These are phyloP conservation scores for Aspergillus versicolor DNA, from an alignment of 2,329 filamentous ascomycete genomes.

Conservation along the genomic window DNA sequence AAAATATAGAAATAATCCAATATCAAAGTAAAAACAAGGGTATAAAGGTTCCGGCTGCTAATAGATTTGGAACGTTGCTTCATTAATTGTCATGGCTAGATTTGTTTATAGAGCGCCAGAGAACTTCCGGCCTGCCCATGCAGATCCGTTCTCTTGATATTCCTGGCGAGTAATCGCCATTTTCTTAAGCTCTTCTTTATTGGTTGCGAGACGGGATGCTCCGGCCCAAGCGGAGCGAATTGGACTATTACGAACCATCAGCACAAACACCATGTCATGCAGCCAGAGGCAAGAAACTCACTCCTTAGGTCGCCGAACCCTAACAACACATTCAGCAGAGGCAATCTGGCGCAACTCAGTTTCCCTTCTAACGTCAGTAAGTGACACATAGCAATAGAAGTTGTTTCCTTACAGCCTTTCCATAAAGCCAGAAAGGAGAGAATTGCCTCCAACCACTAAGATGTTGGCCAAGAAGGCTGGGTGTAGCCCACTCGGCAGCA, in stretches of 20 bases:
- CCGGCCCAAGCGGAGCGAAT: constrained; percentile 82
- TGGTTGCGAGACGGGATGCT: constrained; percentile 72
- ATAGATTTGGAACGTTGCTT: not conserved
- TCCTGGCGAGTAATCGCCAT: constrained; percentile 81
- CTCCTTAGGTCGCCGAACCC: constrained; percentile 68
- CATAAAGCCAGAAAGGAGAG: constrained; percentile 76
- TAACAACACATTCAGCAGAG: constrained; percentile 74
- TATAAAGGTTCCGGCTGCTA: not conserved
- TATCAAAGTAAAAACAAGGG: not conserved
- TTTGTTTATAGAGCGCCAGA: constrained; percentile 33
- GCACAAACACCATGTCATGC: constrained; percentile 9
- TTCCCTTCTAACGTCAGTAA: constrained; percentile 44
- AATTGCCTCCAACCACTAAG: constrained; percentile 83
- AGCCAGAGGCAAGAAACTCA: constrained; percentile 27
- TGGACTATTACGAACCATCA: constrained; percentile 47
- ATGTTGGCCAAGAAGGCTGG: constrained; percentile 83
- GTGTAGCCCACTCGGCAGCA: constrained; percentile 78
- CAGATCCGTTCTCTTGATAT: constrained; percentile 81
- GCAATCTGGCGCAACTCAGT: constrained; percentile 69
- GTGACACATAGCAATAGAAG: not conserved
- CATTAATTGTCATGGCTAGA: not conserved
- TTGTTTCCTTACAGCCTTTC: constrained; percentile 62
- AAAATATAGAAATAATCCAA: not conserved
- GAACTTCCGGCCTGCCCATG: constrained; percentile 74
- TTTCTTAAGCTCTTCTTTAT: constrained; percentile 62